These are phyloP conservation scores for Zasmidium angulare DNA, from an alignment of 2,329 filamentous ascomycete species.

Conservation along the genomic window DNA sequence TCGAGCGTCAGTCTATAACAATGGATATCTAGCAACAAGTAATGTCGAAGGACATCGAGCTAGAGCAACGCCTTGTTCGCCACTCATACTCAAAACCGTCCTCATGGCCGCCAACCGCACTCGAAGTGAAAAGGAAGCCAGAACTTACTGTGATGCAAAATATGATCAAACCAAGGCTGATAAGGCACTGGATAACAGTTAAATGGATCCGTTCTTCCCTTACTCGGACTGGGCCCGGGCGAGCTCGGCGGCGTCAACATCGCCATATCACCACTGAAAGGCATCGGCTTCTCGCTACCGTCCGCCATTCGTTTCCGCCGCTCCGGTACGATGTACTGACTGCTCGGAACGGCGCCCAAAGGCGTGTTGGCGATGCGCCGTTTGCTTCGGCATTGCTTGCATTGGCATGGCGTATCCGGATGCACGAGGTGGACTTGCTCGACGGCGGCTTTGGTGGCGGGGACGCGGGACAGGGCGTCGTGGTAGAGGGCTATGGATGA, in stretches of 20 bases:
- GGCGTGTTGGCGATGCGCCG: conserved; percentile 6
- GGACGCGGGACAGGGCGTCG: conserved; percentile 5
- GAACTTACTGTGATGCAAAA: conserved; percentile 32
- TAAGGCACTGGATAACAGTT: conserved; percentile 34
- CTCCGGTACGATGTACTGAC: conserved; percentile 2
- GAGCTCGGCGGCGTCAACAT: conserved; percentile 24
- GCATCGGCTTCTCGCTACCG: conserved; percentile 19
- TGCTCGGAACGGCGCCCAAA: conserved; percentile 5
- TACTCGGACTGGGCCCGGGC: conserved; percentile 12
- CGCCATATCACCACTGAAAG: conserved; percentile 11
- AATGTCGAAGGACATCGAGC: neutral
- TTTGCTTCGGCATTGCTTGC: conserved; percentile 11
- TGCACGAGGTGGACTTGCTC: conserved; percentile 7
- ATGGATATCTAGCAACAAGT: neutral
- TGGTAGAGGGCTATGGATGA: conserved; percentile 9
- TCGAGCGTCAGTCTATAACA: neutral
- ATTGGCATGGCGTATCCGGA: conserved; percentile 4
- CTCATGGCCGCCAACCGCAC: neutral
- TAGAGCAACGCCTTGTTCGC: neutral
- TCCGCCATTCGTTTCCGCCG: conserved; percentile 23
- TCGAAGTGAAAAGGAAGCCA: neutral
- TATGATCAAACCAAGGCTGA: conserved; percentile 31
- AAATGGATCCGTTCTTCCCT: conserved; percentile 29
- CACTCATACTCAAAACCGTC: neutral
- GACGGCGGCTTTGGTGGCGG: conserved; percentile 3